A percentile compares a stretch with the other conserved stretches of the same genome.
Conservation (phyloP, 2,329 filamentous ascomycete genomes). For the Fragosphaeria purpurea region DNA sequence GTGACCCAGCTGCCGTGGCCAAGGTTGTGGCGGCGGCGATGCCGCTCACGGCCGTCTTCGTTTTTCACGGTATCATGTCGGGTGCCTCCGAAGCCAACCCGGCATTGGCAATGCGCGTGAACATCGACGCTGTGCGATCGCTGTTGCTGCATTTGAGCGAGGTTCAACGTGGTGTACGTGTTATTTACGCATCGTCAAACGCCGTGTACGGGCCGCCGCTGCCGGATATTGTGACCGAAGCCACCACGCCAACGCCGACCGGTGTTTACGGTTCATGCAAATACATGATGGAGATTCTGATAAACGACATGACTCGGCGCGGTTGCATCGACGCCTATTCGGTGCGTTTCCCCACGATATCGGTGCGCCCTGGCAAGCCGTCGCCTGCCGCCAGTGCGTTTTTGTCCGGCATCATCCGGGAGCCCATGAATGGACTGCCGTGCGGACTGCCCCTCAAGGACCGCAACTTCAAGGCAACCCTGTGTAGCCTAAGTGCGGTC, state of each 20-base stretch:
- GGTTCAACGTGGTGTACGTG: conserved; percentile 41
- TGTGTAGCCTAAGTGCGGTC: conserved; percentile 43
- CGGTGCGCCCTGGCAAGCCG: conserved; percentile 49
- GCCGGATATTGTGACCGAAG: conserved; percentile 40
- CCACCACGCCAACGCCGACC: conserved; percentile 46
- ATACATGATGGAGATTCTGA: conserved; percentile 48
- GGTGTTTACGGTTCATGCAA: conserved; percentile 55
- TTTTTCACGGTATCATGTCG: conserved; percentile 61
- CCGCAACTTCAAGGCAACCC: conserved; percentile 39
- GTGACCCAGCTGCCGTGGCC: conserved; percentile 22
- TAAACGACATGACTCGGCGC: conserved; percentile 54
- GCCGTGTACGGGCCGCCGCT: conserved; percentile 53
- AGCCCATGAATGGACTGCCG: conserved; percentile 45
- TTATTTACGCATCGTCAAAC: conserved; percentile 52
- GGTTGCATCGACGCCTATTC: conserved; percentile 48
- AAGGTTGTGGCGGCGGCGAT: conserved; percentile 33
- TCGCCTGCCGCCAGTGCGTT: conserved; percentile 54
- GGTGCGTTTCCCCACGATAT: conserved; percentile 51
- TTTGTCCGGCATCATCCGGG: conserved; percentile 53
- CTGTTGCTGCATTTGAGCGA: conserved; percentile 38
- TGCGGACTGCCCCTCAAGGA: conserved; percentile 43
- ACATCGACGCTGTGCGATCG: conserved; percentile 48
- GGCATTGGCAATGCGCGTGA: conserved; percentile 48
- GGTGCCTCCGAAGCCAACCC: conserved; percentile 52
- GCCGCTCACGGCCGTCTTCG: conserved; percentile 43